A percentile compares a stretch with the other conserved stretches of the same genome.
Evolutionary conservation across 2,329 filamentous ascomycete species (phyloP).

Genomic region (Colletotrichum tropicicola): DNA sequence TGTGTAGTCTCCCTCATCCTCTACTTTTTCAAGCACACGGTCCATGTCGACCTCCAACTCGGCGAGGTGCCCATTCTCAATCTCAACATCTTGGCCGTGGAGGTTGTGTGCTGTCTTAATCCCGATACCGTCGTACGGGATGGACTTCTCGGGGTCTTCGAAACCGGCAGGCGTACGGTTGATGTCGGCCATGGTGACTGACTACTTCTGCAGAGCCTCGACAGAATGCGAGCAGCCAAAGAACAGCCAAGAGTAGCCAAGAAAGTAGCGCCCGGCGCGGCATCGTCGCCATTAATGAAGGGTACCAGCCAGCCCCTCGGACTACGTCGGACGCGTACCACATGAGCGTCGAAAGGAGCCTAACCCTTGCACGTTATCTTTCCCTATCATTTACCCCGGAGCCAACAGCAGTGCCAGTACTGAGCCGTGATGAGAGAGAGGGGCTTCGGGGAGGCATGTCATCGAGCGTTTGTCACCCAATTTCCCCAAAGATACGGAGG

Average conservation of each 20-base stretch:
- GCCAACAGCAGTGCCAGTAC: not conserved
- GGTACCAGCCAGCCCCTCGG: not conserved
- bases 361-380: constrained; percentile 6
- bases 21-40: constrained; percentile 4
- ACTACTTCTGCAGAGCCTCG: not conserved
- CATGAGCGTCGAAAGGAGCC: not conserved
- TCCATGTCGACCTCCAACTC: constrained; percentile 25
- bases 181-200: constrained; percentile 15
- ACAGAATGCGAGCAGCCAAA: not conserved
- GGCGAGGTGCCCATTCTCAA: constrained; percentile 25
- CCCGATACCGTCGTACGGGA: not conserved
- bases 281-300: constrained; percentile 11
- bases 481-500: not conserved
- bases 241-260: constrained; percentile 18
- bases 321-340: not conserved
- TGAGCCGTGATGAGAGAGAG: not conserved
- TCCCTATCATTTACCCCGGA: not conserved
- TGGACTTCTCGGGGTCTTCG: constrained; percentile 16
- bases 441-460: not conserved
- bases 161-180: constrained; percentile 6
- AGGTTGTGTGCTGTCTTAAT: constrained; percentile 18
- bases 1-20: constrained; percentile 11
- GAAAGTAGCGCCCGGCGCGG: constrained; percentile 27
- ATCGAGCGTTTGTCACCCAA: not conserved
- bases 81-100: constrained; percentile 12